A percentile compares a stretch with the other conserved stretches of the same genome.
Evolutionary conservation across 1,284 basidiomycete genomes (phyloP).

Genomic region (Microbotryum lychnidis-dioicae): DNA sequence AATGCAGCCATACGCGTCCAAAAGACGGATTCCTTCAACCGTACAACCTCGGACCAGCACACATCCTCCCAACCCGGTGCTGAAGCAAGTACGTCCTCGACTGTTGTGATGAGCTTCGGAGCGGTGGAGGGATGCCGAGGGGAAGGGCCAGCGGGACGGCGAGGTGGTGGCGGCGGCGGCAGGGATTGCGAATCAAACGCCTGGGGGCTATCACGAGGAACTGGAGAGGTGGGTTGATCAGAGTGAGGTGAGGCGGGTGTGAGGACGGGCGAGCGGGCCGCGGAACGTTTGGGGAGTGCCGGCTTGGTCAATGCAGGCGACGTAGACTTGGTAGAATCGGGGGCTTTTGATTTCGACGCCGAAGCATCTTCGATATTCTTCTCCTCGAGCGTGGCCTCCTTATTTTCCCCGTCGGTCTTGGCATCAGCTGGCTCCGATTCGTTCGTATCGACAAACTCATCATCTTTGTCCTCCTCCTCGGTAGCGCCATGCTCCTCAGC

Average conservation of each 20-base stretch:
- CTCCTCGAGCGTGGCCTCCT: background rate
- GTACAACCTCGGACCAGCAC: constrained; percentile 74
- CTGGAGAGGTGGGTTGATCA: background rate
- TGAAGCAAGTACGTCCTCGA: too few relatives aligned
- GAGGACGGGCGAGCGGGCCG: background rate
- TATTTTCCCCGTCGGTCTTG: background rate
- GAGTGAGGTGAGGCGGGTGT: constrained; percentile 6
- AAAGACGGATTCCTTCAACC: constrained; percentile 80
- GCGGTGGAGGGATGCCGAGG: background rate
- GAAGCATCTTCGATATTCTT: background rate
- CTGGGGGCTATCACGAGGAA: background rate
- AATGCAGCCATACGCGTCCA: constrained; percentile 69
- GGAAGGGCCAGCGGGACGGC: background rate
- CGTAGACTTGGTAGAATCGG: too few relatives aligned
- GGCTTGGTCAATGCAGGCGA: constrained; percentile 1
- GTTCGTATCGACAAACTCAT: constrained; percentile 8
- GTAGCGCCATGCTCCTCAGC: background rate
- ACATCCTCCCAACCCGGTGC: constrained; percentile 65
- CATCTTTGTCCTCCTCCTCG: constrained; percentile 1
- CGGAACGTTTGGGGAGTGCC: constrained; percentile 3
- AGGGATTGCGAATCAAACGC: too few relatives aligned
- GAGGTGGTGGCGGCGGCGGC: background rate
- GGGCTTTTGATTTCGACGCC: background rate
- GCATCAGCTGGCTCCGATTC: background rate
- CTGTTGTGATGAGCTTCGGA: too few relatives aligned